Evolutionary conservation across 2,329 filamentous ascomycete genomes (phyloP).

Genomic region (Talaromyces amestolkiae): DNA sequence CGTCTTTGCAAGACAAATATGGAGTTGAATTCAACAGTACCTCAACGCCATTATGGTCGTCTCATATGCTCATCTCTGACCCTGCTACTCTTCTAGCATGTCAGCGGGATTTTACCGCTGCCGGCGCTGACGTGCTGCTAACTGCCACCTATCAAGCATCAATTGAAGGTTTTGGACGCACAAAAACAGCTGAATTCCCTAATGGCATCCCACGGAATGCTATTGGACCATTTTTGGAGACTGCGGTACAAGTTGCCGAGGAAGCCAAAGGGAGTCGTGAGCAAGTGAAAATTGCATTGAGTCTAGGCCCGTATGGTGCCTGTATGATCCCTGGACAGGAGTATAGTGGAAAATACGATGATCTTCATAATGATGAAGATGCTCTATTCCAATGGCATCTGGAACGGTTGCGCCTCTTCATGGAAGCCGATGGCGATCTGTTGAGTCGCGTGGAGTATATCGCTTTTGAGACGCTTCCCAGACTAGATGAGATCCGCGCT

Average conservation of each 20-base stretch:
- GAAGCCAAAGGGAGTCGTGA: background rate
- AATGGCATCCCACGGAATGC: background rate
- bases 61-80: slow-evolving; percentile 60
- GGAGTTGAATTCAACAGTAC: slow-evolving; percentile 43
- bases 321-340: slow-evolving; percentile 65
- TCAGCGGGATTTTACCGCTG: slow-evolving; percentile 55
- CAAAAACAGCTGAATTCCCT: slow-evolving; percentile 34
- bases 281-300: slow-evolving; percentile 47
- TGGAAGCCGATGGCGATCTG: slow-evolving; percentile 37
- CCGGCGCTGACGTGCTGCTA: slow-evolving; percentile 62
- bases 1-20: slow-evolving; percentile 57
- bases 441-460: slow-evolving; percentile 51
- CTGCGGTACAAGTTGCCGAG: background rate
- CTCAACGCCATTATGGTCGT: slow-evolving; percentile 64
- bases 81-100: slow-evolving; percentile 53
- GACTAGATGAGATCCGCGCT: slow-evolving; percentile 61
- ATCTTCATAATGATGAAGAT: slow-evolving; percentile 43
- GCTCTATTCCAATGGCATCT: slow-evolving; percentile 58
- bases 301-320: slow-evolving; percentile 66
- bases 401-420: slow-evolving; percentile 54
- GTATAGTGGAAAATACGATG: slow-evolving; percentile 62
- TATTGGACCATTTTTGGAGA: background rate
- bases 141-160: slow-evolving; percentile 69
- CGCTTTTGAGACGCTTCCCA: slow-evolving; percentile 65
- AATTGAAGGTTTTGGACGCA: slow-evolving; percentile 55